These are phyloP conservation scores for Aphanomyces euteiches DNA, from an alignment of 352 stramenopile genomes.

Conservation along the genomic window DNA sequence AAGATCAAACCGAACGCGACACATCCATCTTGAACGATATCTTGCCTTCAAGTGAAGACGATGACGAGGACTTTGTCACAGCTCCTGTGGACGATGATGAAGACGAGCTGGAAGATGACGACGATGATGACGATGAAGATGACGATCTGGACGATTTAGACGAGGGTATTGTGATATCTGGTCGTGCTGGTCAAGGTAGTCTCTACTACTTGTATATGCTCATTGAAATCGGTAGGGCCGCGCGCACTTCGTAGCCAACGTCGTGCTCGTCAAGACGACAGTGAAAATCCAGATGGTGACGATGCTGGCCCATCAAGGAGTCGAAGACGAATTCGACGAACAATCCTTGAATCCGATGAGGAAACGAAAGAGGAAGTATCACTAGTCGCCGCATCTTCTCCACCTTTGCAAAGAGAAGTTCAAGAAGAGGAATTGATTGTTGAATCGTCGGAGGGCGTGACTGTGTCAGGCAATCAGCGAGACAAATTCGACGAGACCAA, in stretches of 20 bases:
- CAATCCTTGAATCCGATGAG: constrained; percentile 11
- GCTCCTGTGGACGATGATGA: constrained; percentile 44
- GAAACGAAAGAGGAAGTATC: constrained; percentile 8
- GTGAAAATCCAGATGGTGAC: constrained; percentile 17
- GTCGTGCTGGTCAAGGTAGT: background rate
- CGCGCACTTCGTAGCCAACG: constrained; percentile 18
- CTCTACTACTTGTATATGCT: too few species aligned
- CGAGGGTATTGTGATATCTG: constrained; percentile 20
- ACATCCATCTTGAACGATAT: constrained; percentile 78
- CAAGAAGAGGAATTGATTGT: constrained; percentile 51
- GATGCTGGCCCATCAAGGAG: background rate
- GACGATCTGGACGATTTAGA: constrained; percentile 43
- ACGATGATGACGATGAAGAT: constrained; percentile 45
- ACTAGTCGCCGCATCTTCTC: too few species aligned
- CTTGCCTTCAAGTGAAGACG: constrained; percentile 85
- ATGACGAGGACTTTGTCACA: constrained; percentile 80
- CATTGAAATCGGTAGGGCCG: background rate
- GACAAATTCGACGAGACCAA: constrained; percentile 70
- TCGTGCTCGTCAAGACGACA: constrained; percentile 15
- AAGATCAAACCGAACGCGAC: constrained; percentile 53
- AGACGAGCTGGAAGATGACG: constrained; percentile 48
- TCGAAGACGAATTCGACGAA: background rate
- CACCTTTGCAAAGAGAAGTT: too few species aligned
- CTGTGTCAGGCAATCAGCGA: constrained; percentile 75
- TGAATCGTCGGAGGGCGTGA: constrained; percentile 77